Percentiles rank a stretch among this genome's conserved stretches.
Conservation (phyloP, 2,329 filamentous ascomycete genomes). For the Coniochaeta ligniaria region DNA sequence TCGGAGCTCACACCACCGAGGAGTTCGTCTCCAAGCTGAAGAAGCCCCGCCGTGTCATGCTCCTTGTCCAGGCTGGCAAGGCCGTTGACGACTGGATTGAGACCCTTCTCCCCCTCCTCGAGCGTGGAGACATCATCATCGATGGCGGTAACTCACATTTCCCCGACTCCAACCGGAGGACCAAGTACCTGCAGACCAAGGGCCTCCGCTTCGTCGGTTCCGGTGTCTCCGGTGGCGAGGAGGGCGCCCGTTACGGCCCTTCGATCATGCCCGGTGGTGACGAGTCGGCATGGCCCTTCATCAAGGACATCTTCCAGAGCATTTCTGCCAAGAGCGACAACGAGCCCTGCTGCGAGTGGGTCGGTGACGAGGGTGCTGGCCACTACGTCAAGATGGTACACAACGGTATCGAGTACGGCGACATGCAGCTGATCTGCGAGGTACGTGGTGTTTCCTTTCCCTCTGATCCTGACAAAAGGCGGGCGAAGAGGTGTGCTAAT, state of each 20-base stretch:
- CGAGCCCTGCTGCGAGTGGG: constrained; percentile 99
- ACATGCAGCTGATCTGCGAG: constrained; percentile 99
- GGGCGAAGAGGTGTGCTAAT: constrained; percentile 4
- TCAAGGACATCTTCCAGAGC: constrained; percentile 98
- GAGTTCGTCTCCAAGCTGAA: constrained; percentile 97
- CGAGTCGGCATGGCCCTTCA: constrained; percentile 94
- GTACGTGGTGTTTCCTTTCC: constrained; percentile 42
- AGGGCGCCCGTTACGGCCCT: constrained; percentile 95
- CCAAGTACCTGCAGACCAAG: constrained; percentile 79
- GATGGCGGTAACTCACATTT: constrained; percentile 99
- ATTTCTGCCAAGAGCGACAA: constrained; percentile 96
- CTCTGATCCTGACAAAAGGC: neutral
- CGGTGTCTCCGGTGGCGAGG: constrained; percentile 98
- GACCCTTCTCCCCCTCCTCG: constrained; percentile 76
- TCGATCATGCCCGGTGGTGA: constrained; percentile 99
- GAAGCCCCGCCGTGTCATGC: constrained; percentile 93
- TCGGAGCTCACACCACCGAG: constrained; percentile 87
- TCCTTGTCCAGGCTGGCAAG: constrained; percentile 97
- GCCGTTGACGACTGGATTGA: constrained; percentile 99
- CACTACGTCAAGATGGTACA: constrained; percentile 99
- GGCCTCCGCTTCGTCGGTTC: constrained; percentile 92
- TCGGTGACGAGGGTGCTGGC: constrained; percentile 97
- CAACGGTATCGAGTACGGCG: constrained; percentile 99
- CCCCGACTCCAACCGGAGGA: constrained; percentile 97
- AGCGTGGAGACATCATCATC: constrained; percentile 94